These are phyloP conservation scores for Benincasa hispida DNA, from an alignment of 306 rosid genomes.

Conservation along the genomic window DNA sequence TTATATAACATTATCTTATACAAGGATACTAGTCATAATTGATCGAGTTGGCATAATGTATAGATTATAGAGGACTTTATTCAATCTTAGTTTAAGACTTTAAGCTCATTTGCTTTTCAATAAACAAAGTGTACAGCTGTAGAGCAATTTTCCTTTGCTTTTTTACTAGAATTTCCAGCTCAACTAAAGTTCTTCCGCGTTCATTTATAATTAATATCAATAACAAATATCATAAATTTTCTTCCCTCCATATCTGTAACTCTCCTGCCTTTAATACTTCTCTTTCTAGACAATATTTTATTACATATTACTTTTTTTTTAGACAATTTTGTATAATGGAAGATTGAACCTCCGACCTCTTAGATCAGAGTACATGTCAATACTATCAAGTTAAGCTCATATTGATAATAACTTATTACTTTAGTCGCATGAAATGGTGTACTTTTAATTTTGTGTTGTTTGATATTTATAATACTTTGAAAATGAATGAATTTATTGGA, in stretches of 20 bases:
- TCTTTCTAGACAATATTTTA: background rate
- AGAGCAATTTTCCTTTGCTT: constrained; percentile 15
- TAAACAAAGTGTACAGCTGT: constrained; percentile 26
- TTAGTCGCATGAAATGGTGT: too few species aligned
- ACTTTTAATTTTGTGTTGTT: too few species aligned
- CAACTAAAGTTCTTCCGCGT: background rate
- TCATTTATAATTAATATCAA: background rate
- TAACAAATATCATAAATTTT: background rate
- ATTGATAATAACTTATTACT: background rate
- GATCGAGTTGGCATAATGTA: background rate
- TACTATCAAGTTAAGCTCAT: too few species aligned
- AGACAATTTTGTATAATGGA: too few species aligned
- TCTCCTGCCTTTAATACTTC: background rate
- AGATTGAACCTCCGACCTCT: too few species aligned
- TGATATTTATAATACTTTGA: too few species aligned
- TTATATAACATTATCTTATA: background rate
- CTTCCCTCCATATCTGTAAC: background rate
- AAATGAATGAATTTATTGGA: too few species aligned
- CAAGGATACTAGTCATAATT: background rate
- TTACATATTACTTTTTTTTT: too few species aligned
- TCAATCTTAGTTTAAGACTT: background rate
- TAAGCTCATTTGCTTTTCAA: background rate
- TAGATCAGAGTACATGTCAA: too few species aligned
- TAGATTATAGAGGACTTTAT: background rate
- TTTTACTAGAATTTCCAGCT: background rate